Conservation (phyloP, 225 moss, liverwort and hornwort species). For the Marchantia paleacea region DNA sequence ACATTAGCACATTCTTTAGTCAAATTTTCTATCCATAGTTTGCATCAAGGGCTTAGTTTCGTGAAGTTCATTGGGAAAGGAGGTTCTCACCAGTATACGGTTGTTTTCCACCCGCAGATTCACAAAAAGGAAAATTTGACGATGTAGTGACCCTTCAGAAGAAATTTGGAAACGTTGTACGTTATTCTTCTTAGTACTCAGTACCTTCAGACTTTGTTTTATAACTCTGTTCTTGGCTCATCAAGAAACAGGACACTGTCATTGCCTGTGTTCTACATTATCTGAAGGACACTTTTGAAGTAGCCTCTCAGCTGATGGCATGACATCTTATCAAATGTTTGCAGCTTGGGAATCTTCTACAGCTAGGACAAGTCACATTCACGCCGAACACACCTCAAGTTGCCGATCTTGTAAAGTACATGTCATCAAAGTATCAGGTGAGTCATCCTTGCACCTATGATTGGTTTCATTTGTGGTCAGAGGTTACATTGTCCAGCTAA, state of each 20-base stretch:
- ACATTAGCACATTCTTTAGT: background rate
- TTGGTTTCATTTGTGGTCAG: background rate
- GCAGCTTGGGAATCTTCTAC: slow-evolving; percentile 90
- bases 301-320: background rate
- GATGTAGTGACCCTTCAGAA: slow-evolving; percentile 34
- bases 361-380: slow-evolving; percentile 77
- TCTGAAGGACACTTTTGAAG: background rate
- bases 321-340: slow-evolving; percentile 10
- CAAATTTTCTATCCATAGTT: background rate
- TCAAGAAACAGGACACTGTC: background rate
- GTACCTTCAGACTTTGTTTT: background rate
- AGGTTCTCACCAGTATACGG: background rate
- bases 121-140: slow-evolving; percentile 38
- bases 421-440: slow-evolving; percentile 65
- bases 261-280: background rate
- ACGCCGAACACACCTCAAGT: slow-evolving; percentile 85
- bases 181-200: background rate
- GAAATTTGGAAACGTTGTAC: slow-evolving; percentile 50
- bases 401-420: slow-evolving; percentile 65
- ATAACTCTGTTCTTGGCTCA: background rate
- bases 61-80: background rate
- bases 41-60: background rate
- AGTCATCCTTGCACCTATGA: background rate
- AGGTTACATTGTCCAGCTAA: background rate
- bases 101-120: slow-evolving; percentile 23